A percentile compares a stretch with the other conserved stretches of the same genome.
Conservation (phyloP, 2,329 filamentous ascomycete genomes). For the Sporothrix inflata region DNA sequence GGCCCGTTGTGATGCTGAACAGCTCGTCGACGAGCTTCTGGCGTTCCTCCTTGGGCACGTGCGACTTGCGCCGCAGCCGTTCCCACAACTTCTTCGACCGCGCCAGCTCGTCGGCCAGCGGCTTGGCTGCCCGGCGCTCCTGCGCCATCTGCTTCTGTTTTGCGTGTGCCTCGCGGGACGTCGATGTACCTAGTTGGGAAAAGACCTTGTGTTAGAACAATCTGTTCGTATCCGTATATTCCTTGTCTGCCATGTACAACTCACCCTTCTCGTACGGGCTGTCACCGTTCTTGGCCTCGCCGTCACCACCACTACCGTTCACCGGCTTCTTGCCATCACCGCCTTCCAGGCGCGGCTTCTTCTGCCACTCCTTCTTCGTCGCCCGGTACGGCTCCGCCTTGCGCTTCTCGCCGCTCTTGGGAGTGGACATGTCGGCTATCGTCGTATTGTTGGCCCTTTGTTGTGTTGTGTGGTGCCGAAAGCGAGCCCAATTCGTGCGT, state of each 20-base stretch:
- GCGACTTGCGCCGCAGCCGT: slow-evolving; percentile 85
- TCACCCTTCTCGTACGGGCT: slow-evolving; percentile 25
- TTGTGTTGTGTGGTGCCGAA: slow-evolving; percentile 18
- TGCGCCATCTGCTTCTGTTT: slow-evolving; percentile 88
- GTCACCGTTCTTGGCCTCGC: slow-evolving; percentile 11
- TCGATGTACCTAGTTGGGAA: slow-evolving; percentile 40
- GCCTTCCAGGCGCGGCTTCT: slow-evolving; percentile 56
- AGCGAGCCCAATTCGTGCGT: not conserved
- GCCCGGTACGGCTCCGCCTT: slow-evolving; percentile 55
- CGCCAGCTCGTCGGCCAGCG: slow-evolving; percentile 84
- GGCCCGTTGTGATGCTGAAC: slow-evolving; percentile 86
- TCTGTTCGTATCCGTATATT: not conserved
- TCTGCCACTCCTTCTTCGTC: slow-evolving; percentile 48
- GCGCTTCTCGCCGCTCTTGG: slow-evolving; percentile 58
- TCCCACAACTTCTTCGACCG: slow-evolving; percentile 98
- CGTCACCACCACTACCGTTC: slow-evolving; percentile 36
- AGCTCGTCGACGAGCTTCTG: slow-evolving; percentile 86
- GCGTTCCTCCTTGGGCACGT: slow-evolving; percentile 87
- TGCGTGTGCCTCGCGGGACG: slow-evolving; percentile 82
- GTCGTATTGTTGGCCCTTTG: slow-evolving; percentile 25
- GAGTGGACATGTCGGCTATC: slow-evolving; percentile 51
- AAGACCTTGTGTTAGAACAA: not conserved
- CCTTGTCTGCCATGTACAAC: not conserved
- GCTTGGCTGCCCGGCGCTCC: slow-evolving; percentile 91
- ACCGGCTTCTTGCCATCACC: slow-evolving; percentile 43